phyloP scores from a whole-genome alignment of 2,329 filamentous ascomycete genomes.

The Penicillium sp. region DNA sequence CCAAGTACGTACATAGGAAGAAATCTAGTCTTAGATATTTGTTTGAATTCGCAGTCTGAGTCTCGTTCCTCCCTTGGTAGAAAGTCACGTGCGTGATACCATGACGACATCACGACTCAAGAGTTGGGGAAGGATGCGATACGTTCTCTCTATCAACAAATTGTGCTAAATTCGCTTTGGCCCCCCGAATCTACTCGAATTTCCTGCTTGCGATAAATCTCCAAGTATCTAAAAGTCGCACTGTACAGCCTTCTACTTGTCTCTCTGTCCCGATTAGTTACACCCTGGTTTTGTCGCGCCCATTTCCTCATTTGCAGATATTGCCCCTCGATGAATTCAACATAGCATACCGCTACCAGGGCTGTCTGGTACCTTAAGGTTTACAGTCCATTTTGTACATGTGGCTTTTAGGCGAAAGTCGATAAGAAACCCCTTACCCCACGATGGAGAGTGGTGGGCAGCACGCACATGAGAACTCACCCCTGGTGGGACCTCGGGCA shows the following conservation, averaged over 20 bases:
- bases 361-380: neutral
- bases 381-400: neutral
- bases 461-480: constrained; percentile 33
- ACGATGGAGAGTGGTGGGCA: constrained; percentile 26
- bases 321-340: neutral
- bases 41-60: neutral
- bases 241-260: neutral
- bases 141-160: neutral
- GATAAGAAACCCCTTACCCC: neutral
- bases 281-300: neutral
- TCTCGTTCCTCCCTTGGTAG: no score
- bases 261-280: neutral
- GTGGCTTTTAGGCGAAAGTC: neutral
- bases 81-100: neutral
- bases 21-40: constrained; percentile 10
- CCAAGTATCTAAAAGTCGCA: neutral
- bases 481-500: constrained; percentile 33
- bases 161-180: neutral
- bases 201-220: neutral
- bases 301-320: neutral
- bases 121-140: neutral
- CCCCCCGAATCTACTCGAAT: neutral
- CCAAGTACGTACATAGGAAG: constrained; percentile 12
- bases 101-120: neutral
- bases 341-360: neutral